phyloP scores from a whole-genome alignment of 306 rosid species.

The Citrullus colocynthis region DNA sequence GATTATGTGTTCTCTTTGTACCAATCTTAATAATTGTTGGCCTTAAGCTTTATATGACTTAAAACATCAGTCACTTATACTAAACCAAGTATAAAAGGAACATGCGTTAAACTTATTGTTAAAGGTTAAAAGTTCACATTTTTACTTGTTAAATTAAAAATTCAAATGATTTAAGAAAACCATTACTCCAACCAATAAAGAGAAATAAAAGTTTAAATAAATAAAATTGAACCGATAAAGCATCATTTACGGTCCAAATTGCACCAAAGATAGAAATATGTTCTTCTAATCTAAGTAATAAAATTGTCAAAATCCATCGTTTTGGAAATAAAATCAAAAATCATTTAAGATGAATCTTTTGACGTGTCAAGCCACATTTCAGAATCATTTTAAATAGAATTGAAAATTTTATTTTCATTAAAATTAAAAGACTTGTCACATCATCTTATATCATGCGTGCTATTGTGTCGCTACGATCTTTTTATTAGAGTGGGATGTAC shows the following conservation, averaged over 20 bases:
- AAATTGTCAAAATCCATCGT: neutral
- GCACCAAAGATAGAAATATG: neutral
- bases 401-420: neutral
- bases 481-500: neutral
- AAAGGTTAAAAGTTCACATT: no score
- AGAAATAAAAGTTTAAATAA: neutral
- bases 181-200: no score
- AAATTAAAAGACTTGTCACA: no score
- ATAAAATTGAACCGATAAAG: neutral
- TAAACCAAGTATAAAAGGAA: no score
- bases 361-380: neutral
- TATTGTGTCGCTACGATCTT: neutral
- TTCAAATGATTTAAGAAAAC: no score
- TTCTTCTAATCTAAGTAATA: neutral
- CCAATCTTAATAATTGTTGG: no score
- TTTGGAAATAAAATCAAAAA: neutral
- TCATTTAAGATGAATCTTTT: neutral
- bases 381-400: neutral
- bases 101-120: no score
- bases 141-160: no score
- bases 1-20: no score
- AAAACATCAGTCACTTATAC: no score
- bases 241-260: neutral
- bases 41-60: no score
- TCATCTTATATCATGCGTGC: no score